Percentiles rank a stretch among this genome's conserved stretches.
Evolutionary conservation across 1,139 yeast species (phyloP).

Genomic region (Debaryomyces udenii): DNA sequence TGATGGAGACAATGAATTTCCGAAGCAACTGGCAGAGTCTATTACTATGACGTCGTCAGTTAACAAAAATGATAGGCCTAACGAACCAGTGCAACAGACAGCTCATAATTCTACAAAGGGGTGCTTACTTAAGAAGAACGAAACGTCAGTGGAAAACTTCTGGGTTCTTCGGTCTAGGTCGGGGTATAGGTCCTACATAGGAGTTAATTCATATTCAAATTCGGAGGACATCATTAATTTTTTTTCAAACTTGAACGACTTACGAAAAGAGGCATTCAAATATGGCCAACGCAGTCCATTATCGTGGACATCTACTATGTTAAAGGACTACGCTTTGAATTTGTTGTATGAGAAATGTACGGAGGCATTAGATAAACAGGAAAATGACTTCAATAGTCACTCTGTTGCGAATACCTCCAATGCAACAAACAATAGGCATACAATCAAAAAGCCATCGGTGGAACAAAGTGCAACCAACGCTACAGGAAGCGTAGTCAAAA

Average conservation of each 20-base stretch:
- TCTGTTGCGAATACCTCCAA: too few relatives aligned
- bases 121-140: background rate
- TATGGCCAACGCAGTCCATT: conserved; percentile 30
- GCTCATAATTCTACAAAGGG: background rate
- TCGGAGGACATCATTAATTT: background rate
- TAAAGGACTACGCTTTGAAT: conserved; percentile 27
- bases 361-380: too few relatives aligned
- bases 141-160: background rate
- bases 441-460: too few relatives aligned
- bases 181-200: background rate
- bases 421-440: too few relatives aligned
- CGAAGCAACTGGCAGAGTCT: background rate
- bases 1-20: too few relatives aligned
- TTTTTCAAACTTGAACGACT: background rate
- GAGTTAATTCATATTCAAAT: conserved; percentile 5
- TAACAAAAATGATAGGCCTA: background rate
- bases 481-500: too few relatives aligned
- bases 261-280: background rate
- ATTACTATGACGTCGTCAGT: background rate
- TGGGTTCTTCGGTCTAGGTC: background rate
- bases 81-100: background rate
- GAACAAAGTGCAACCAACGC: too few relatives aligned
- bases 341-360: too few relatives aligned
- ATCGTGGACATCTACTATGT: conserved; percentile 37
- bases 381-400: too few relatives aligned